These are phyloP conservation scores for Stenogyne calaminthoides DNA, from an alignment of 305 asterid species.

Conservation along the genomic window DNA sequence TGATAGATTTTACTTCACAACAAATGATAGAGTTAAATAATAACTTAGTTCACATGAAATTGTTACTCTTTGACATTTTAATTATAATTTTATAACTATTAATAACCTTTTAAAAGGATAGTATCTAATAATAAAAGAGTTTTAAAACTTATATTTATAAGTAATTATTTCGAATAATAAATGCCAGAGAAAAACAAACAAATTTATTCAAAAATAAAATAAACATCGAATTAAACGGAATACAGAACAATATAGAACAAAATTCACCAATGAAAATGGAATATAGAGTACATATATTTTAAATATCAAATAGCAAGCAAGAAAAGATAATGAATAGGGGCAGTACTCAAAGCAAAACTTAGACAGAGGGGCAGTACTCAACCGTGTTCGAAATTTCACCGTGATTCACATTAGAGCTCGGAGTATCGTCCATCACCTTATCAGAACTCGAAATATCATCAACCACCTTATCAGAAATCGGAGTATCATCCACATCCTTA, in stretches of 20 bases:
- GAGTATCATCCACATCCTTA: constrained; percentile 18
- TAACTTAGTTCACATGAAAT: too few species aligned
- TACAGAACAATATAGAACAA: not conserved
- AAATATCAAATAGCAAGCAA: not conserved
- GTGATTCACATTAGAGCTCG: constrained; percentile 21
- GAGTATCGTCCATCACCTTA: not conserved
- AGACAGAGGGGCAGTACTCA: constrained; percentile 20
- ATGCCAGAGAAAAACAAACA: too few species aligned
- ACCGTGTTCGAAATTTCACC: constrained; percentile 26
- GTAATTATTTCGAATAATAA: too few species aligned
- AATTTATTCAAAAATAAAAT: too few species aligned
- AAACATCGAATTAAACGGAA: too few species aligned
- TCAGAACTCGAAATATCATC: not conserved
- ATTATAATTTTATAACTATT: too few species aligned
- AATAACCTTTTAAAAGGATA: too few species aligned
- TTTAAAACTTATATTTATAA: too few species aligned
- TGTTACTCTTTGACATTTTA: too few species aligned
- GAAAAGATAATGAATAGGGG: not conserved
- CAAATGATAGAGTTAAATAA: too few species aligned
- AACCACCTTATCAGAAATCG: not conserved
- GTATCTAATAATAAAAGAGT: too few species aligned
- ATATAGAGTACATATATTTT: not conserved
- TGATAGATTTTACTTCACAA: too few species aligned
- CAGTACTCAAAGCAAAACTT: not conserved
- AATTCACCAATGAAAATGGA: not conserved